Base-by-base conservation (phyloP, 1,284 basidiomycete genomes). In the Puccinia polysora region DNA sequence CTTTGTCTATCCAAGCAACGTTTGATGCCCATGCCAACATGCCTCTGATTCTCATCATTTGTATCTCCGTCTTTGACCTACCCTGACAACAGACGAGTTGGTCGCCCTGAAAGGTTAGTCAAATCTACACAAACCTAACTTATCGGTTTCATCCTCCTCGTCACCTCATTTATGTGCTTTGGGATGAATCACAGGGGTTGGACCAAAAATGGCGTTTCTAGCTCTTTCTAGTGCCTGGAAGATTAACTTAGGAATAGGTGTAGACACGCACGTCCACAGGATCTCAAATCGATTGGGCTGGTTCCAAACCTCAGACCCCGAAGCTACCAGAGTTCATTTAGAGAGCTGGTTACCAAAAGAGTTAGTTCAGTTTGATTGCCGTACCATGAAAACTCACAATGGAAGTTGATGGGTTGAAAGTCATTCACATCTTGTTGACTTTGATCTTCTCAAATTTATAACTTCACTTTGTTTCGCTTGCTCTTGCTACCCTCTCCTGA, bases 191-290 rank as follows among this genome's bases (percentile, higher is more conserved):
- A 38, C 23, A 6, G 79, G 79, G 2, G 79, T 80, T 12, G 79
- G 79, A 0, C 79, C 79, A 18, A 80, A 80, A 50, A 80, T 80
- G 76, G 78, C 80, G 0, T 81, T 79, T 50, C 75, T 81, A 2
- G 83, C 87, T 0, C 83, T 97, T 0, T 91, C 94, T 75, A 84
- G 85, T 58, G 90, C 87, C 15, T 96, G 93, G 92, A 73, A 20
- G 76, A 91, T 90, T 56, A 94, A 96, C 76, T 83, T 85, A n/a
- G 95, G 94, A 0, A 96, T 98, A 45, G 95, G 95, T 0, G 94
- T 97, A 0, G 95, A 97, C 77, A 89, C 91, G 0, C 93, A 98
- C 78, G 95, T 98, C 0, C 93, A 97, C 76, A 84, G 95, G 0
- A 94, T 97, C 71, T 91, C 92, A 14, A 95, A 97, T 77, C 84